Conservation (phyloP, 2,329 filamentous ascomycete species). For the Diplodia intermedia region DNA sequence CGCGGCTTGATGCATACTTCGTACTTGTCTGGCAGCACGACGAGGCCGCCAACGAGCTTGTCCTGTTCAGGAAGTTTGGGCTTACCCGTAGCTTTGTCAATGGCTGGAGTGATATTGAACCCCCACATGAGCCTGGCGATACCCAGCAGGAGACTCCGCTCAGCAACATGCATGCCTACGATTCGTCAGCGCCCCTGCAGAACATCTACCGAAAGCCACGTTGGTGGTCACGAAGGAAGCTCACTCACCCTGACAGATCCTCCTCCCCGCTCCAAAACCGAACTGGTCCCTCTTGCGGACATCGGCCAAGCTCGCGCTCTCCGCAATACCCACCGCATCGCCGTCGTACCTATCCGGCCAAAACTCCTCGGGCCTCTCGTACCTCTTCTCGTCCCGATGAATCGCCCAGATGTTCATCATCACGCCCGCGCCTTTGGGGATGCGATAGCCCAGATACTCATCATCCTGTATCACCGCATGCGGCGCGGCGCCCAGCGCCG, state of each 20-base stretch:
- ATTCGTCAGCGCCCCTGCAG: not conserved
- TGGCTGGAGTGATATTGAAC: constrained; percentile 28
- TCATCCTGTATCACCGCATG: constrained; percentile 42
- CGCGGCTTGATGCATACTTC: constrained; percentile 36
- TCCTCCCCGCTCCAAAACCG: constrained; percentile 59
- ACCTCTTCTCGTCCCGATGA: constrained; percentile 39
- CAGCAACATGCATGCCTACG: constrained; percentile 34
- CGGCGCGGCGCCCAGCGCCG: constrained; percentile 39
- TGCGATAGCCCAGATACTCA: constrained; percentile 44
- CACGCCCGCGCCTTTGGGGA: constrained; percentile 49
- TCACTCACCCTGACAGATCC: constrained; percentile 58
- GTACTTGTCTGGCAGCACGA: constrained; percentile 37
- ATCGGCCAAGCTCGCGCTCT: constrained; percentile 47
- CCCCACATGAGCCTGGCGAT: constrained; percentile 33
- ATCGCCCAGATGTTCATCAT: constrained; percentile 47
- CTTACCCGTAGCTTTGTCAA: constrained; percentile 2
- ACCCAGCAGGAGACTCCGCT: constrained; percentile 31
- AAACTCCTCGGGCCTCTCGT: constrained; percentile 35
- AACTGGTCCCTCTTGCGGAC: constrained; percentile 55
- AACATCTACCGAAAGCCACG: not conserved
- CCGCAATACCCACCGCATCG: constrained; percentile 41
- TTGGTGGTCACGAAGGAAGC: not conserved
- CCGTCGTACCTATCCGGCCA: constrained; percentile 37
- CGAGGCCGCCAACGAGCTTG: constrained; percentile 37
- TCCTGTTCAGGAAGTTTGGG: constrained; percentile 26